phyloP scores from a whole-genome alignment of 73 alveolate genomes.

The Blepharisma stoltei region DNA sequence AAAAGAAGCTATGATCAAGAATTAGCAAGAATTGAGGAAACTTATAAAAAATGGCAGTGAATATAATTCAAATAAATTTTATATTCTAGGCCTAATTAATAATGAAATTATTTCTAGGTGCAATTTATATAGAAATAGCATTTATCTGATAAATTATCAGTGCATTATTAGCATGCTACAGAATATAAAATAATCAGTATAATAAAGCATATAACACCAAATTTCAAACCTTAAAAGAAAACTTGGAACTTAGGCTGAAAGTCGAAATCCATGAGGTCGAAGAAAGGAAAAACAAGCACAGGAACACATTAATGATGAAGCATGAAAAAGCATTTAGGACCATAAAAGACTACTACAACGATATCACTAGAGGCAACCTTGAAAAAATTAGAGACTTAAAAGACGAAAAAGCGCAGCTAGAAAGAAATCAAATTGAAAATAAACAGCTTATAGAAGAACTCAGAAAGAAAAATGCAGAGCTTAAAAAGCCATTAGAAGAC shows the following conservation, averaged over 20 bases:
- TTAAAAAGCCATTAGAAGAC: slow-evolving; percentile 56
- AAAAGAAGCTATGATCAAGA: slow-evolving; percentile 63
- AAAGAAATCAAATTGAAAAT: slow-evolving; percentile 50
- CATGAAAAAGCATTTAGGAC: slow-evolving; percentile 91
- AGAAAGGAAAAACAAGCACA: slow-evolving; percentile 91
- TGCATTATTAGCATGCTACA: too few relatives aligned
- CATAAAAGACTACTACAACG: slow-evolving; percentile 85
- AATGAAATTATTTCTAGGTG: too few relatives aligned
- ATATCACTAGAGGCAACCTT: slow-evolving; percentile 87
- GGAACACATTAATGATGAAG: slow-evolving; percentile 81
- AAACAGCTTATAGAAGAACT: slow-evolving; percentile 59
- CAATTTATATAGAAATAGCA: too few relatives aligned
- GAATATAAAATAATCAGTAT: too few relatives aligned
- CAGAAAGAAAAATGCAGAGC: slow-evolving; percentile 50
- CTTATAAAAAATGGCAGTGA: slow-evolving; percentile 69
- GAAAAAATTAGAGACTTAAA: slow-evolving; percentile 83
- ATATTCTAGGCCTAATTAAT: too few relatives aligned
- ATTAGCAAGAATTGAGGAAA: slow-evolving; percentile 54
- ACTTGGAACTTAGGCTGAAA: slow-evolving; percentile 82
- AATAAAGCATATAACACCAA: too few relatives aligned
- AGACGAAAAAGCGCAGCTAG: slow-evolving; percentile 64
- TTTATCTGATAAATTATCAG: too few relatives aligned
- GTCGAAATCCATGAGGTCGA: slow-evolving; percentile 95
- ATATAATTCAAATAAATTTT: too few relatives aligned
- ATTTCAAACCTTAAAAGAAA: slow-evolving; percentile 70